Percentiles rank a stretch among this genome's conserved stretches.
phyloP scores from a whole-genome alignment of 1,139 yeast species.

The Suhomyces panamericanus region DNA sequence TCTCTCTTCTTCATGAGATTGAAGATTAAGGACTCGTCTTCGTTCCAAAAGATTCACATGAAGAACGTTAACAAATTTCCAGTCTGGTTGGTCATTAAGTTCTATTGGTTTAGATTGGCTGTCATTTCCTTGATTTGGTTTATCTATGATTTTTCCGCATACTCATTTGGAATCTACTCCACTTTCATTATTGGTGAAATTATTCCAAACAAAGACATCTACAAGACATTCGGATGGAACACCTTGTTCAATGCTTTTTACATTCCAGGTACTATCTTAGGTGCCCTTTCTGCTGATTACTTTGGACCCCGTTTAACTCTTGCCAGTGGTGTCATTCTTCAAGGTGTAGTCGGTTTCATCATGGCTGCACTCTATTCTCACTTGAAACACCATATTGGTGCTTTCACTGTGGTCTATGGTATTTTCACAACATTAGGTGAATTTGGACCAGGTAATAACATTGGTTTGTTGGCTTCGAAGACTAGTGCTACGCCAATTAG shows the following conservation, averaged over 20 bases:
- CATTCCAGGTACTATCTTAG: slow-evolving; percentile 84
- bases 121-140: slow-evolving; percentile 84
- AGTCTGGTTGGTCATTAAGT: slow-evolving; percentile 65
- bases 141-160: slow-evolving; percentile 82
- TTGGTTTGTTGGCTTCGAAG: slow-evolving; percentile 84
- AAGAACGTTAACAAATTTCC: slow-evolving; percentile 63
- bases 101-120: slow-evolving; percentile 78
- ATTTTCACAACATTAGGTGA: slow-evolving; percentile 85
- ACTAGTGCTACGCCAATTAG: slow-evolving; percentile 84
- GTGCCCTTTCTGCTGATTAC: slow-evolving; percentile 81
- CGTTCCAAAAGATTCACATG: slow-evolving; percentile 70
- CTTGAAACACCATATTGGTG: slow-evolving; percentile 65
- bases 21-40: slow-evolving; percentile 69
- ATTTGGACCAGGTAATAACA: slow-evolving; percentile 92
- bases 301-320: slow-evolving; percentile 85
- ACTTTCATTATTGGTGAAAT: slow-evolving; percentile 60
- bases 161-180: slow-evolving; percentile 85
- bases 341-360: slow-evolving; percentile 79
- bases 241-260: slow-evolving; percentile 85
- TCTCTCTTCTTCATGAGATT: slow-evolving; percentile 75
- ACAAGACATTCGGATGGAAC: slow-evolving; percentile 88
- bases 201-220: slow-evolving; percentile 62
- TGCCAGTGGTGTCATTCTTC: slow-evolving; percentile 64
- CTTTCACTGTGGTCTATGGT: slow-evolving; percentile 83
- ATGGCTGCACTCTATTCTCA: slow-evolving; percentile 72